Percentiles rank a stretch among this genome's conserved stretches.
Evolutionary conservation across 495 filamentous ascomycete species (phyloP).

Genomic region (Penicillium malachiteum): DNA sequence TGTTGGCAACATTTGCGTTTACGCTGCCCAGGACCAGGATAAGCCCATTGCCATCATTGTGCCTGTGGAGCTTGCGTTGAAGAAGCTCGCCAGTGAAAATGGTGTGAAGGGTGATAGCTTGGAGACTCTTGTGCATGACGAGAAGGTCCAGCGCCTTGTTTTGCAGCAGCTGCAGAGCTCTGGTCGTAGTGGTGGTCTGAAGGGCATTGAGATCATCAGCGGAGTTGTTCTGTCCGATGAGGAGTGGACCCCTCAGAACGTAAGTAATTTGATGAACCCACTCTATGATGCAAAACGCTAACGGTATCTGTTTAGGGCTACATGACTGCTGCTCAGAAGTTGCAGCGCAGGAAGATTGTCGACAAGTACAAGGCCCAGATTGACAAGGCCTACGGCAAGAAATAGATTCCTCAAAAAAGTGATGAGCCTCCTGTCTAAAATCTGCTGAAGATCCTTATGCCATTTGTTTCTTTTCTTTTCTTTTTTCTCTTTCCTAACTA

Average conservation of each 20-base stretch:
- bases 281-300: not conserved
- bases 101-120: slow-evolving; percentile 67
- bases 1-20: slow-evolving; percentile 93
- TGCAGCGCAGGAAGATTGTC: slow-evolving; percentile 56
- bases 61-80: slow-evolving; percentile 78
- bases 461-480: slow-evolving; percentile 4
- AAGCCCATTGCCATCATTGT: slow-evolving; percentile 95
- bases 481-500: slow-evolving; percentile 7
- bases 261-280: slow-evolving; percentile 47
- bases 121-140: slow-evolving; percentile 79
- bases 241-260: slow-evolving; percentile 96
- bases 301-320: slow-evolving; percentile 35
- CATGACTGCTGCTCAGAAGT: slow-evolving; percentile 56
- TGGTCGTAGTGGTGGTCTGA: slow-evolving; percentile 73
- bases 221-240: slow-evolving; percentile 92
- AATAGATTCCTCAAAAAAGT: slow-evolving; percentile 21
- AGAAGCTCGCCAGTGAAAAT: slow-evolving; percentile 75
- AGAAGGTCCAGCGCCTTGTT: slow-evolving; percentile 76
- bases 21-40: slow-evolving; percentile 74
- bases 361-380: slow-evolving; percentile 45
- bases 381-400: slow-evolving; percentile 50
- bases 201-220: slow-evolving; percentile 86
- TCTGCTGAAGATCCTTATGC: slow-evolving; percentile 4
- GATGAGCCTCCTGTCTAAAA: not conserved
- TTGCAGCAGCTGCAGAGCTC: slow-evolving; percentile 76